Conservation (phyloP, 163 green algal species). For the Chloromonas sp. region DNA sequence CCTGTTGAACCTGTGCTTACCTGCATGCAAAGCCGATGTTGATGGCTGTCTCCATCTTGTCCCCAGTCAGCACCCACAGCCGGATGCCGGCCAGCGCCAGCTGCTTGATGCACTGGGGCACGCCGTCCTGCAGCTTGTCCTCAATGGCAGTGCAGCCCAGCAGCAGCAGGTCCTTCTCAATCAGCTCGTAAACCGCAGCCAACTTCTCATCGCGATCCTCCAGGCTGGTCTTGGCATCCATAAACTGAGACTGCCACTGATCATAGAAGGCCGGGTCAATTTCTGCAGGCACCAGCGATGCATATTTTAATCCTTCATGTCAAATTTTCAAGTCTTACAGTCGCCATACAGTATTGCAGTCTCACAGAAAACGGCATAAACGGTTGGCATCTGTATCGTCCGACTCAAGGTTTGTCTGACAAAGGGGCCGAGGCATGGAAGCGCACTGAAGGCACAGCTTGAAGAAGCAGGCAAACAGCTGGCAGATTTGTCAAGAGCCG, state of each 20-base stretch:
- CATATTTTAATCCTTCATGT: no score
- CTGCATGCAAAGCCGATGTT: conserved; percentile 75
- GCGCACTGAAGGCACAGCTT: no score
- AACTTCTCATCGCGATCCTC: conserved; percentile 66
- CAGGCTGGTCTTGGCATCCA: conserved; percentile 66
- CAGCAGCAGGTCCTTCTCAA: conserved; percentile 75
- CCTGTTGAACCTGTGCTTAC: no score
- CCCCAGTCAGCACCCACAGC: conserved; percentile 82
- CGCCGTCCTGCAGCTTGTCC: conserved; percentile 78
- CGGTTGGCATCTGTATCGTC: no score
- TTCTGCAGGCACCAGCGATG: conserved; percentile 17
- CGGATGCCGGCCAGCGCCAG: conserved; percentile 69
- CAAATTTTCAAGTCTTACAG: no score
- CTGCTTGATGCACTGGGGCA: conserved; percentile 69
- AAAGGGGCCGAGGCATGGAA: no score
- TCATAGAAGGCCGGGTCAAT: conserved; percentile 63
- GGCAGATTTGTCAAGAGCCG: no score
- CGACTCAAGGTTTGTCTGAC: no score
- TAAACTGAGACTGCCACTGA: conserved; percentile 60
- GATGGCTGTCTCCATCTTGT: conserved; percentile 86
- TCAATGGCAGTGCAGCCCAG: conserved; percentile 72
- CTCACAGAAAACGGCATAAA: no score
- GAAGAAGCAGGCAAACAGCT: no score
- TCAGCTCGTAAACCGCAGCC: conserved; percentile 54
- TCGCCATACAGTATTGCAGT: no score